Base-by-base conservation (phyloP, 2,329 filamentous ascomycete genomes). In the Dothideomycetidae sp. region DNA sequence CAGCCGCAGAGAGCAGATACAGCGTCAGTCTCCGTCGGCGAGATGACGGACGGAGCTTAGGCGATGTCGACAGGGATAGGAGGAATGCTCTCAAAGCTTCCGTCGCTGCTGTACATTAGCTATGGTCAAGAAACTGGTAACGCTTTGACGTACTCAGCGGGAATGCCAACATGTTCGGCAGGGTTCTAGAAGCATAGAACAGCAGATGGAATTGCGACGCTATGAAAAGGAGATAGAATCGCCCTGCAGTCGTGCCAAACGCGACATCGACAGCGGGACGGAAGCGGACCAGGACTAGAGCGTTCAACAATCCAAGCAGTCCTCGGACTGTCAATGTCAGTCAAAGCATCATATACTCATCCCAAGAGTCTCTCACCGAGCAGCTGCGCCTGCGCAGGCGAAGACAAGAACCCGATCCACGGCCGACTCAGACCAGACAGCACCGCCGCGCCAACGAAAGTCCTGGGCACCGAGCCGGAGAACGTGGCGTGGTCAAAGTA, bases 101-200 rank as follows among this genome's bases (percentile, higher is more conserved):
- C 1, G 78, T 85, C 39, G 78, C 80, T 42, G 7, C 21, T n/a
- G 26, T 63, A 63, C n/a, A 69, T 62, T 2, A 76, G 60, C 30
- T 72, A 52, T 41, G 58, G 62, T 28, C 63, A 55, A 31, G 73
- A 63, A 5, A 81, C 77, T 31, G 80, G 52, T 1, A 78, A 85
- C 39, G 78, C 80, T 42, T 5, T 21, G 4, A 67, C 77, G 59
- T 65, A 88, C 79, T 83, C 41, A 94, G 62, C 7, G 75, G 73
- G 62, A 96, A 90, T 13, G 90, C 86, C 60, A 94, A 93, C 80
- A 92, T 93, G 56, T 98, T 98, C 2, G 90, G 90, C 46, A 98
- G 62, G 2, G 85, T 90, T 43, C 90, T 71, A 11, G 85, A 90
- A 10, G 86, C 79, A 63, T 98, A 98, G 59, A 84, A 98, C 44